phyloP scores from a whole-genome alignment of 129 eudicot genomes.

The sunflower (Helianthus annuus) region HanXRQr2.0-SUNRISE NC_035440.2:11629779-11630278 shows the following conservation, averaged over 20 bases:
- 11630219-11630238: constrained; percentile 54
- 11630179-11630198: constrained; percentile 58
- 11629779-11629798: neutral
- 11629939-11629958: constrained; percentile 60
- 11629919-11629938: constrained; percentile 78
- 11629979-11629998: constrained; percentile 63
- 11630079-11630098: constrained; percentile 18
- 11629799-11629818: neutral
- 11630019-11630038: constrained; percentile 41
- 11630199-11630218: constrained; percentile 76
- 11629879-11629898: neutral
- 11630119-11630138: constrained; percentile 46
- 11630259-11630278: constrained; percentile 6
- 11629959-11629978: constrained; percentile 66
- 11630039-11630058: constrained; percentile 69
- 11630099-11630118: too few species aligned
- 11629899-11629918: constrained; percentile 61
- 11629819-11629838: neutral
- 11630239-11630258: too few species aligned
- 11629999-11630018: constrained; percentile 55
- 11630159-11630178: constrained; percentile 59
- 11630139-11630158: constrained; percentile 59
- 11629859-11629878: neutral
- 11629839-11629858: neutral
- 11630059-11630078: constrained; percentile 79